Conservation (phyloP, 139 green algal genomes). For the Microglena sp. region DNA sequence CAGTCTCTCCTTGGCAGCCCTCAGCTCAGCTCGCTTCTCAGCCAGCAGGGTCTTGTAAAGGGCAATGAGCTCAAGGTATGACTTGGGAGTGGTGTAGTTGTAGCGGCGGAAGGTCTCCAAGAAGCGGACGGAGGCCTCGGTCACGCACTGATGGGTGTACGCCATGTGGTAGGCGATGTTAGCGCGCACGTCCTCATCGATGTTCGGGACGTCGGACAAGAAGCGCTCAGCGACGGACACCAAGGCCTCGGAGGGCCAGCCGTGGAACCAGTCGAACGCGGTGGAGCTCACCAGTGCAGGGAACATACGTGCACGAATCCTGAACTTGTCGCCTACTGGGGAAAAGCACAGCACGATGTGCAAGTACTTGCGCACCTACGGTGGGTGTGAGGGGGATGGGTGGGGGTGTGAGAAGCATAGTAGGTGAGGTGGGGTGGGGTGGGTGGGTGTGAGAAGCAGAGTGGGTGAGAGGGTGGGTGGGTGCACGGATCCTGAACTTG, state of each 20-base stretch:
- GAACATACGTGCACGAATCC: slow-evolving; percentile 76
- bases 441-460: too few relatives aligned
- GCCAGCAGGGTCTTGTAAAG: slow-evolving; percentile 73
- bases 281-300: slow-evolving; percentile 79
- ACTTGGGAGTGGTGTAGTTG: slow-evolving; percentile 89
- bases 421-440: slow-evolving; percentile 12
- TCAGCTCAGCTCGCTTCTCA: slow-evolving; percentile 43
- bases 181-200: slow-evolving; percentile 53
- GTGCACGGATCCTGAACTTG: slow-evolving; percentile 74
- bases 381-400: neutral
- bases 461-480: too few relatives aligned
- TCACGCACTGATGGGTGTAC: slow-evolving; percentile 59
- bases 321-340: slow-evolving; percentile 84
- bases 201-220: slow-evolving; percentile 57
- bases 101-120: slow-evolving; percentile 51
- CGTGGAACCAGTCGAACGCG: slow-evolving; percentile 69
- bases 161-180: slow-evolving; percentile 81
- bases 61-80: slow-evolving; percentile 81
- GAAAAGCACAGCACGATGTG: slow-evolving; percentile 87
- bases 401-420: neutral
- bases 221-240: slow-evolving; percentile 71
- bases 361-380: slow-evolving; percentile 62
- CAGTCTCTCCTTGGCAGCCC: slow-evolving; percentile 54
- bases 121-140: slow-evolving; percentile 36
- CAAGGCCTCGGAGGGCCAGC: slow-evolving; percentile 76